A percentile compares a stretch with the other conserved stretches of the same genome.
Evolutionary conservation across 495 filamentous ascomycete species (phyloP).

Genomic region (Neurospora tetrasperma): DNA sequence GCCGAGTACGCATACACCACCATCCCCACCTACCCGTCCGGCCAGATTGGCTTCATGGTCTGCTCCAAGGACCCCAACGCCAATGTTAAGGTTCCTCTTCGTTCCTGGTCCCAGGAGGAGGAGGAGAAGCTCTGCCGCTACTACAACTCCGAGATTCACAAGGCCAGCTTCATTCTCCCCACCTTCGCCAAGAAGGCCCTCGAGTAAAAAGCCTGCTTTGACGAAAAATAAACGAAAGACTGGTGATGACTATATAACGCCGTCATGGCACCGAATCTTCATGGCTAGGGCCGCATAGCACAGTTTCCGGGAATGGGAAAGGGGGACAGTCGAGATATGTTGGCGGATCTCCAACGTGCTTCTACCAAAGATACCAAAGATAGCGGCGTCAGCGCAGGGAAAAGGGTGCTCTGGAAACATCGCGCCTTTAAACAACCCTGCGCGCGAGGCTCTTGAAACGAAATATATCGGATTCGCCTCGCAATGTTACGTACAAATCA

Average conservation of each 20-base stretch:
- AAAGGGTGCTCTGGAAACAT: neutral
- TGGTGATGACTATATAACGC: neutral
- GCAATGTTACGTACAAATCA: neutral
- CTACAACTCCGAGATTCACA: constrained; percentile 93
- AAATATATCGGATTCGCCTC: neutral
- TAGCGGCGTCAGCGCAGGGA: neutral
- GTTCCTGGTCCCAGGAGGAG: constrained; percentile 71
- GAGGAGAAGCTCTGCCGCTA: constrained; percentile 87
- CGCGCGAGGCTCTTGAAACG: neutral
- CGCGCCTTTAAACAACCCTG: neutral
- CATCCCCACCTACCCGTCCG: constrained; percentile 97
- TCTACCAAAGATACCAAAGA: neutral
- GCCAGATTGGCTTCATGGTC: constrained; percentile 99
- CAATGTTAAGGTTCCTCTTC: constrained; percentile 74
- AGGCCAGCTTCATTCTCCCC: constrained; percentile 85
- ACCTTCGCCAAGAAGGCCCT: constrained; percentile 82
- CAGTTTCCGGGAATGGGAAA: neutral
- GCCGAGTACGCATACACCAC: constrained; percentile 99
- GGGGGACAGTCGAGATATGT: neutral
- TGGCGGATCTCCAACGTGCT: neutral
- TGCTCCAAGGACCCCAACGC: constrained; percentile 86
- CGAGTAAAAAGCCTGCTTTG: constrained; percentile 24
- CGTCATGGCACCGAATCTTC: neutral
- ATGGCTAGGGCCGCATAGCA: neutral
- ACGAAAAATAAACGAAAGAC: neutral